These are phyloP conservation scores for Liquidambar formosana DNA, from an alignment of 164 flowering plant species.

Conservation along the genomic window DNA sequence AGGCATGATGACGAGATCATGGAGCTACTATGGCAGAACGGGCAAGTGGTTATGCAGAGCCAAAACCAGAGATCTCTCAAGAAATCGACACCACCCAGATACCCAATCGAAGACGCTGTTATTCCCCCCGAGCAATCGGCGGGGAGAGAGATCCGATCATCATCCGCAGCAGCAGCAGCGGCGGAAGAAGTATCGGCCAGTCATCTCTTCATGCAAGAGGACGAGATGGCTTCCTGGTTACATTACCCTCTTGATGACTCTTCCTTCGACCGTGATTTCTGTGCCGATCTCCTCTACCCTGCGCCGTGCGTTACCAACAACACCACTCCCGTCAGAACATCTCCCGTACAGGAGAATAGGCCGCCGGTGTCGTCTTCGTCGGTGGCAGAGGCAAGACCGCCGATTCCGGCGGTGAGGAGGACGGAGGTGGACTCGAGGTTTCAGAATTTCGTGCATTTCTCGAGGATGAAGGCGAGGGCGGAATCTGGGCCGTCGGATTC, in stretches of 20 bases:
- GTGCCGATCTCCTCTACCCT: conserved; percentile 45
- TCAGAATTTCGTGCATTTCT: conserved; percentile 47
- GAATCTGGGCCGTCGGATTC: conserved; percentile 33
- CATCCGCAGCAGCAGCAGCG: conserved; percentile 1
- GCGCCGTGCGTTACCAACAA: conserved; percentile 1
- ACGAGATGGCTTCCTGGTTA: conserved; percentile 92
- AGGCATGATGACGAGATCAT: conserved; percentile 66
- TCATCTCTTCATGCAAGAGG: conserved; percentile 79
- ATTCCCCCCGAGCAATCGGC: conserved; percentile 13
- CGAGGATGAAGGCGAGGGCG: conserved; percentile 22
- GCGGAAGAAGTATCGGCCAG: conserved; percentile 12
- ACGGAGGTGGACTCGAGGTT: conserved; percentile 17
- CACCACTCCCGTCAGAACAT: conserved; percentile 5
- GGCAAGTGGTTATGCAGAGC: conserved; percentile 67
- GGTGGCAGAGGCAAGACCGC: conserved; percentile 26
- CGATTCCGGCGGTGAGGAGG: conserved; percentile 34
- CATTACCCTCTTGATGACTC: conserved; percentile 62
- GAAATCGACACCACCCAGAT: conserved; percentile 20
- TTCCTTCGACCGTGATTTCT: conserved; percentile 40
- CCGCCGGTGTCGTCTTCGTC: not conserved
- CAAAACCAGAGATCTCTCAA: conserved; percentile 45
- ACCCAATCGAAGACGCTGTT: conserved; percentile 18
- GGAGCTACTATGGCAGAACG: conserved; percentile 90
- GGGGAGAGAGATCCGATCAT: conserved; percentile 20
- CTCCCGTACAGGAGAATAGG: not conserved